phyloP scores from a whole-genome alignment of 805 yeast species.

The Candida khao-thaluensis region DNA sequence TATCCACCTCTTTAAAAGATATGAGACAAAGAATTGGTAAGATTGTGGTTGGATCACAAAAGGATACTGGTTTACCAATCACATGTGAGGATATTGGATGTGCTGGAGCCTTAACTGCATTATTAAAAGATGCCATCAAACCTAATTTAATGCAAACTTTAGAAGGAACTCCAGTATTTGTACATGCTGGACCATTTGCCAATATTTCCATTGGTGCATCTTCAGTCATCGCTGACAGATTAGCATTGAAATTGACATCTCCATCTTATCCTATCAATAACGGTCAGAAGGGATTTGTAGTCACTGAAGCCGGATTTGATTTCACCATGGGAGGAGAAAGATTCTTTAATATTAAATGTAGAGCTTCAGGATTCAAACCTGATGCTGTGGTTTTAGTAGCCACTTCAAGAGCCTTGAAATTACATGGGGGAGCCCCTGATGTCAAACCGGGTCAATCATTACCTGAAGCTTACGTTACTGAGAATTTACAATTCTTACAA shows the following conservation, averaged over 20 bases:
- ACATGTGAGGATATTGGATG: constrained; percentile 84
- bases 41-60: constrained; percentile 83
- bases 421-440: constrained; percentile 97
- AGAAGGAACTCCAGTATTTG: constrained; percentile 85
- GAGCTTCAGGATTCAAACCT: constrained; percentile 84
- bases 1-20: constrained; percentile 74
- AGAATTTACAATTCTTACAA: constrained; percentile 74
- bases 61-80: constrained; percentile 64
- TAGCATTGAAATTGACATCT: constrained; percentile 70
- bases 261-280: constrained; percentile 45
- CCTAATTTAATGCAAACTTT: constrained; percentile 86
- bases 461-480: constrained; percentile 77
- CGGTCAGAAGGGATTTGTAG: constrained; percentile 66
- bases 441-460: constrained; percentile 90
- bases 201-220: constrained; percentile 86
- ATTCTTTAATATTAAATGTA: constrained; percentile 80
- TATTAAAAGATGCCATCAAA: constrained; percentile 77
- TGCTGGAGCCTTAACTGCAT: constrained; percentile 83
- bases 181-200: constrained; percentile 89
- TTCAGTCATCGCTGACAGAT: constrained; percentile 75
- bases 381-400: constrained; percentile 93
- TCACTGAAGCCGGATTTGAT: constrained; percentile 87
- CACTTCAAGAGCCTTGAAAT: constrained; percentile 93
- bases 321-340: constrained; percentile 93
- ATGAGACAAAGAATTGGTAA: constrained; percentile 85